Evolutionary conservation across 495 filamentous ascomycete species (phyloP).

Genomic region (Filosporella fistucella): DNA sequence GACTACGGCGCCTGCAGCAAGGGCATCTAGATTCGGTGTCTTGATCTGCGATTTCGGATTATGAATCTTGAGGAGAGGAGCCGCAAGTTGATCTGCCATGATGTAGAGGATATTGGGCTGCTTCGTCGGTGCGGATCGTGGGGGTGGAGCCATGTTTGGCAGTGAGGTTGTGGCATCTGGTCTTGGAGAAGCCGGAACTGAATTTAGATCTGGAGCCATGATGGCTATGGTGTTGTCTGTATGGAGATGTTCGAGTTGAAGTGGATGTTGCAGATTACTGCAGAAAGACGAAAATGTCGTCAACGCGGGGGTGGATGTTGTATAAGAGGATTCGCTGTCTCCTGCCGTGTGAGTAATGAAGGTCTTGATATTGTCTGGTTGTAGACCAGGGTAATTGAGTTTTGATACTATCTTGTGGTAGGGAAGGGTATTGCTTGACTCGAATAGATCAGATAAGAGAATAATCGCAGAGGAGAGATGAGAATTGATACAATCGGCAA

Average conservation of each 20-base stretch:
- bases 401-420: neutral
- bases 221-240: neutral
- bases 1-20: slow-evolving; percentile 71
- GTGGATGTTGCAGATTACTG: neutral
- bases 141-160: slow-evolving; percentile 15
- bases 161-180: slow-evolving; percentile 4
- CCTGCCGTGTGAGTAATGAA: neutral
- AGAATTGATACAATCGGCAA: neutral
- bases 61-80: slow-evolving; percentile 78
- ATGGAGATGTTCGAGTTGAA: neutral
- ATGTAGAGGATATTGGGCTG: slow-evolving; percentile 79
- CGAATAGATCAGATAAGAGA: neutral
- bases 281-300: neutral
- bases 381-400: neutral
- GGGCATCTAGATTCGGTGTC: slow-evolving; percentile 78
- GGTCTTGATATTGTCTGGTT: neutral
- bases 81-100: slow-evolving; percentile 91
- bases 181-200: slow-evolving; percentile 35
- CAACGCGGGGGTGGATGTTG: neutral
- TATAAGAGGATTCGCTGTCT: neutral
- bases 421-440: neutral
- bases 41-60: slow-evolving; percentile 75
- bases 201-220: slow-evolving; percentile 55
- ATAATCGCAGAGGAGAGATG: neutral
- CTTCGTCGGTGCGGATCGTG: slow-evolving; percentile 12